These are phyloP conservation scores for Colletotrichum cordylinicola DNA, from an alignment of 2,329 filamentous ascomycete genomes.

Conservation along the genomic window DNA sequence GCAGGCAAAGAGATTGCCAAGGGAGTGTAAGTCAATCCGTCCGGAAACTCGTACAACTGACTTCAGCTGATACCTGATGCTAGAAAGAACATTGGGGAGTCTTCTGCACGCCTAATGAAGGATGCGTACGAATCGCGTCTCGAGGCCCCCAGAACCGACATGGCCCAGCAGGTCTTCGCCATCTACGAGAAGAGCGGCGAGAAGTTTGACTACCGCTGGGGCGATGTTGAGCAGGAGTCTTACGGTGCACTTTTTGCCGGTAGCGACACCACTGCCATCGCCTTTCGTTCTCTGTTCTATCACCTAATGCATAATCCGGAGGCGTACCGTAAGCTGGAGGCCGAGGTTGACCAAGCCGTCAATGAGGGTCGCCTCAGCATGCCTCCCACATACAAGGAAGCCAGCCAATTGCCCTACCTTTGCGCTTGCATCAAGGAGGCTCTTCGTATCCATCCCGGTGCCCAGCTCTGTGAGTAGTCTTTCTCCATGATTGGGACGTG, in stretches of 20 bases:
- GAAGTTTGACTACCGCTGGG: background rate
- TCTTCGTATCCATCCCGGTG: conserved; percentile 50
- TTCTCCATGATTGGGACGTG: background rate
- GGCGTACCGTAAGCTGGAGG: conserved; percentile 29
- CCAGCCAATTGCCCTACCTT: conserved; percentile 35
- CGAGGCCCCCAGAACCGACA: background rate
- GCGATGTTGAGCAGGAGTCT: background rate
- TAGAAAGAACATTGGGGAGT: background rate
- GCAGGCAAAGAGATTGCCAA: background rate
- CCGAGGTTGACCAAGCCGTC: conserved; percentile 32
- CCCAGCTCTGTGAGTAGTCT: background rate
- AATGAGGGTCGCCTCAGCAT: background rate
- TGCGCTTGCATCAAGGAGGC: conserved; percentile 54
- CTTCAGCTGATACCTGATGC: background rate
- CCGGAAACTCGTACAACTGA: background rate
- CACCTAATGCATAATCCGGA: conserved; percentile 38
- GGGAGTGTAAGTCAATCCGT: background rate
- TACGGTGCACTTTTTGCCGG: conserved; percentile 34
- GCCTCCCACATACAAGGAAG: conserved; percentile 20
- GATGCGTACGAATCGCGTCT: background rate
- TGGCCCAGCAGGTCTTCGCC: background rate
- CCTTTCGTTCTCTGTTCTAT: conserved; percentile 41
- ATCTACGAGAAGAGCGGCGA: background rate
- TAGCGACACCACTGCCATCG: conserved; percentile 41
- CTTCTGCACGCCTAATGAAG: background rate